Evolutionary conservation across 2,329 filamentous ascomycete genomes (phyloP), one percentile per base, ranked within the genome.

Genomic region (Fusarium mexicanum): DNA sequence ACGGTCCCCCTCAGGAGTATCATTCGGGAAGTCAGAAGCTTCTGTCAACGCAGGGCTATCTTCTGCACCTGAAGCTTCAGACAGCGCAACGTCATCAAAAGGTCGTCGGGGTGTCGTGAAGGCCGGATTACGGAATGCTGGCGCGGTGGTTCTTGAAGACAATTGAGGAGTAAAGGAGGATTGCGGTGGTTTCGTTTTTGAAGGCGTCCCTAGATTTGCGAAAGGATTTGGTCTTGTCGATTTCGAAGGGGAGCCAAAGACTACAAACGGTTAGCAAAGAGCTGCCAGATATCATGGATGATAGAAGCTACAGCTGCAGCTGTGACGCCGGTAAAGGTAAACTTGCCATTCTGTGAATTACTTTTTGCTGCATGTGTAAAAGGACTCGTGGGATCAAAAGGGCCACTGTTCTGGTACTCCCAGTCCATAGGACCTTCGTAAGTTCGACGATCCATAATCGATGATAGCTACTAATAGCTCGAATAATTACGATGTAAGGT

Each of bases 341-440:
- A 82, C 84, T 74, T 68, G 88, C 88, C 81, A 71, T 83, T 84
- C 57, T 84, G 81, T 54, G 81, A 79, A 47, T 80, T 79, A 55
- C 78, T 80, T 76, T 81, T 85, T 2, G 85, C 84, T 43, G 87
- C 85, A 72, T 90, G 88, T 26, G 87, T 85, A 79, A 91, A 92
- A 5, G 90, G 90, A 72, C 90, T 91, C 16, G 88, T 89, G 24
- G 86, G 86, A 81, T 92, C 90, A 69, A 90, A 81, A 24, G 89
- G 89, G 4, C 87, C 89, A 54, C 84, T 81, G 69, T 85, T 86
- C 76, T 91, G 87, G 80, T 90, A 92, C 79, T 92, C 89, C 88
- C 89, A 92, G 76, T 92, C 90, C 90, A 92, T 92, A 72, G 85
- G 89, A 70, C 88, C 85, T 81, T 91, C 90, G 72, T 85, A 87